phyloP scores from a whole-genome alignment of 2,329 filamentous ascomycete genomes.

The Cladobotryum protrusum region DNA sequence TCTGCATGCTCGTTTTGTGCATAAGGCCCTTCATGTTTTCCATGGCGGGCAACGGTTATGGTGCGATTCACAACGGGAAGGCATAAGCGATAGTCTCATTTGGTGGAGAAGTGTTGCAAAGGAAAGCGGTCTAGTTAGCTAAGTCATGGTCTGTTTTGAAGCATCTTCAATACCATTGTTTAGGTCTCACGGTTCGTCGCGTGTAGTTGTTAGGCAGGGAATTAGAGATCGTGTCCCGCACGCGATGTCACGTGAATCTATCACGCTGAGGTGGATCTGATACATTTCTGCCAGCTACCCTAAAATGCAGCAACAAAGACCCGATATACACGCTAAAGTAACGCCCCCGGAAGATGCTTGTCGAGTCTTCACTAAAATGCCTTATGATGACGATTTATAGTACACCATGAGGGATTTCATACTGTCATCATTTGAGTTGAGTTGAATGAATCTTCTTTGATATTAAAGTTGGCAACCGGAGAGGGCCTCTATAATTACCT shows the following conservation, averaged over 20 bases:
- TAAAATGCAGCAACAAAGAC: no score
- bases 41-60: slow-evolving; percentile 23
- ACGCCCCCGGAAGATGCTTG: no score
- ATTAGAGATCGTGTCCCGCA: background rate
- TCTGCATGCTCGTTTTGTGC: slow-evolving; percentile 47
- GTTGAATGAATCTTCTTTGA: no score
- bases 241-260: slow-evolving; percentile 4
- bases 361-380: background rate
- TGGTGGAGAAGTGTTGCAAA: background rate
- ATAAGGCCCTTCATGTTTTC: slow-evolving; percentile 35
- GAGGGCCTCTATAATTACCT: no score
- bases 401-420: background rate
- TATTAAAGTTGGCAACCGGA: no score
- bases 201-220: background rate
- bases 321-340: no score
- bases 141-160: background rate
- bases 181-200: background rate
- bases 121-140: background rate
- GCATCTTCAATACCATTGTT: background rate
- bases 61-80: slow-evolving; percentile 3
- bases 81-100: background rate
- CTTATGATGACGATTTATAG: background rate
- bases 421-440: no score
- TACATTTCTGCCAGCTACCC: no score
- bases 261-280: background rate